Evolutionary conservation across 2,329 filamentous ascomycete species (phyloP), one percentile per base, ranked within the genome.

Genomic region (Colletotrichum karsti): DNA sequence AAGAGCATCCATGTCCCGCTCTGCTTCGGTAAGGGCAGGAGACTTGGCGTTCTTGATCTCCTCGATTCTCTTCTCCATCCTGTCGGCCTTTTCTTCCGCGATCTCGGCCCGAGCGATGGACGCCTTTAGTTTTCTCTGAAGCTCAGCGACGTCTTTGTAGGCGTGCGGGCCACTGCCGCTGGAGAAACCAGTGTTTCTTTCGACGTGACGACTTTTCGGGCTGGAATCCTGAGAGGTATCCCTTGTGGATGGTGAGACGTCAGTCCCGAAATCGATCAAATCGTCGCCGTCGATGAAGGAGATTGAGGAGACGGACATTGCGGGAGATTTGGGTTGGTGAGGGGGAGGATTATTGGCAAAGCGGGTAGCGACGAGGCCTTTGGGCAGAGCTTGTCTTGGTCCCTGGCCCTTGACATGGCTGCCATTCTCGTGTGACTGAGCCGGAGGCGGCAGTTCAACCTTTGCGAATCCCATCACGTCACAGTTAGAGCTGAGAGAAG

Each of bases 1-100:
- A n/a, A 74, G 59, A 1, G 65, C 59, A 41, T 74, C 73, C 12
- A 71, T 72, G 12, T 77, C 72, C n/a, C 70, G 71, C 18, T 73
- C 72, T 22, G 71, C 70, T 8, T 74, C 71, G 10, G 66, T 72
- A 62, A 74, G 72, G 46, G 68, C 69, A 12, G 71, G 69, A 48
- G 68, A 70, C 59, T 76, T 70, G 28, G 67, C 62, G 18, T 71
- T 65, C 51, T 77, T 75, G 56, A 75, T 74, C 33, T 70, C 73
- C 37, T 66, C 64, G 20, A 74, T 69, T 28, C 69, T 71, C 37
- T 71, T 73, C 24, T 73, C 67, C 13, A 77, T 72, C 15, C 71
- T 70, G 8, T 74, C 72, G 12, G 74, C 72, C 20, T 73, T 74
- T 48, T 76, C 76, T 51, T 78, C 74, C 4, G 75, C 77, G 20